A percentile compares a stretch with the other conserved stretches of the same genome.
Evolutionary conservation across 306 rosid species (phyloP).

Genomic region (Adenanthera pavonina): DNA sequence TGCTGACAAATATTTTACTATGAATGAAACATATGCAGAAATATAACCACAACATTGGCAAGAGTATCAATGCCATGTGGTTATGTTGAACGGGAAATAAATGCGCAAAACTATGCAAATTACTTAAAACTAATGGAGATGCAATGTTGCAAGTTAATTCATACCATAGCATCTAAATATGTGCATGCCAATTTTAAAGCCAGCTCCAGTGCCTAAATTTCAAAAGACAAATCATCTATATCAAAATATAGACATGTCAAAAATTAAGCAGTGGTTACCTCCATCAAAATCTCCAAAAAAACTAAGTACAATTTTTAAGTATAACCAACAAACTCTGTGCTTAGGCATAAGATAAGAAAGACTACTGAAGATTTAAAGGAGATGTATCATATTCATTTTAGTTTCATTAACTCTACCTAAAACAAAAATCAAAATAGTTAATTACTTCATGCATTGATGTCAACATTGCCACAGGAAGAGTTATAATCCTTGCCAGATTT

Average conservation of each 20-base stretch:
- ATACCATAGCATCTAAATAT: constrained; percentile 91
- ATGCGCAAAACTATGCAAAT: constrained; percentile 10
- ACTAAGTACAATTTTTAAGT: constrained; percentile 4
- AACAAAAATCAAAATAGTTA: constrained; percentile 20
- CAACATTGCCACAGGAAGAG: constrained; percentile 20
- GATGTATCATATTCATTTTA: constrained; percentile 35
- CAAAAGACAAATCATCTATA: constrained; percentile 93
- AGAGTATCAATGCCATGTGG: not conserved
- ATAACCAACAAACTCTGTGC: constrained; percentile 2
- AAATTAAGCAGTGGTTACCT: constrained; percentile 23
- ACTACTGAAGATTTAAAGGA: constrained; percentile 6
- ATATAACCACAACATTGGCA: constrained; percentile 2
- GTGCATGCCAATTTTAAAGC: constrained; percentile 90
- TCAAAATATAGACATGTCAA: constrained; percentile 48
- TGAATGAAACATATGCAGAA: not conserved
- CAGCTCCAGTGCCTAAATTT: constrained; percentile 90
- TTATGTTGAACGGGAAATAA: not conserved
- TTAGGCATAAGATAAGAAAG: constrained; percentile 13
- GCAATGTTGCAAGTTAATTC: constrained; percentile 20
- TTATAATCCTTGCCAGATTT: constrained; percentile 60
- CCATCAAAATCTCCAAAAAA: constrained; percentile 8
- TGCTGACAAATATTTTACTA: constrained; percentile 16
- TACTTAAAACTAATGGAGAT: constrained; percentile 9
- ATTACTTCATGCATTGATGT: constrained; percentile 24
- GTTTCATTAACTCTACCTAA: constrained; percentile 10